Evolutionary conservation across 768 basidiomycete species (phyloP).

Genomic region (Boletus rufocinnamomeus): DNA sequence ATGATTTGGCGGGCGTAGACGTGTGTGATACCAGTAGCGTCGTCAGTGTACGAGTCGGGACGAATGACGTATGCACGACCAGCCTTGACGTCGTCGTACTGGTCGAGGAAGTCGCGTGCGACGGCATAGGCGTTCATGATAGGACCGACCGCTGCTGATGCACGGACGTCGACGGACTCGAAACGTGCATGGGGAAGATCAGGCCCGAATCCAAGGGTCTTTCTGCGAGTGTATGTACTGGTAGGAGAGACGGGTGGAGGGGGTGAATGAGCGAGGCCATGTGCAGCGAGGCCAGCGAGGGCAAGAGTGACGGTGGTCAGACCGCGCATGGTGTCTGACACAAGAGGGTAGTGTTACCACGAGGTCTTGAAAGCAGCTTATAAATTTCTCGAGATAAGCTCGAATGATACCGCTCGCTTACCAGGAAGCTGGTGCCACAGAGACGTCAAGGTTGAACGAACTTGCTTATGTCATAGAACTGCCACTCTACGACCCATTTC

Average conservation of each 20-base stretch:
- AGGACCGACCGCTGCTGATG: conserved; percentile 42
- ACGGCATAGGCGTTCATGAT: conserved; percentile 57
- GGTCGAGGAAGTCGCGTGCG: conserved; percentile 59
- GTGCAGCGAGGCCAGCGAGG: conserved; percentile 60
- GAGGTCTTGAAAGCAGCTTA: too few species aligned
- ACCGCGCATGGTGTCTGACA: conserved; percentile 53
- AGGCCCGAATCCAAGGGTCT: conserved; percentile 91
- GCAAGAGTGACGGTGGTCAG: conserved; percentile 64
- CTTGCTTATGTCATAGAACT: too few species aligned
- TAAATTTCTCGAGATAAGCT: too few species aligned
- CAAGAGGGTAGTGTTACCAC: too few species aligned
- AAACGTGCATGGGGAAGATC: conserved; percentile 74
- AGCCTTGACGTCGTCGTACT: conserved; percentile 38
- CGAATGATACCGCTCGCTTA: too few species aligned
- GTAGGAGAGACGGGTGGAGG: conserved; percentile 18
- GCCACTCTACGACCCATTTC: conserved; percentile 51
- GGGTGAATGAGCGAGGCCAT: conserved; percentile 46
- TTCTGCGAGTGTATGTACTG: conserved; percentile 46
- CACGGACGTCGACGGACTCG: conserved; percentile 42
- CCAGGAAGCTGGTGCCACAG: too few species aligned
- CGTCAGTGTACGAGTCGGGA: too few species aligned
- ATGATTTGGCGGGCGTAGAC: too few species aligned
- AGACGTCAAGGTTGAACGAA: too few species aligned
- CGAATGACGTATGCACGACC: conserved; percentile 54
- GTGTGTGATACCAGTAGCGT: too few species aligned